A percentile compares a stretch with the other conserved stretches of the same genome.
phyloP scores from a whole-genome alignment of 345 rosid species.

The Corchorus capsularis region DNA sequence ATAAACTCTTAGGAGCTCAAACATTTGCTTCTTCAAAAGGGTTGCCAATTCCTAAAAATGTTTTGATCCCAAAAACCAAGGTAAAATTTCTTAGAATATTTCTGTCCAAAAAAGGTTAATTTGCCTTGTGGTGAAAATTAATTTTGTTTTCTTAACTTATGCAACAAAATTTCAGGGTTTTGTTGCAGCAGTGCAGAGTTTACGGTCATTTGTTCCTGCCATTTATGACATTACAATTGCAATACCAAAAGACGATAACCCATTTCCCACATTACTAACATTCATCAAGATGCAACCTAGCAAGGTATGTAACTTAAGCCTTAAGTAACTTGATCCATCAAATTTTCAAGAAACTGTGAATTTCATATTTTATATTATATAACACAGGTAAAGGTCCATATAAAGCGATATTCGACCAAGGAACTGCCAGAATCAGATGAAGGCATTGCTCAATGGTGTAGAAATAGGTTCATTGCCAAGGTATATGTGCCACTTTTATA shows the following conservation, averaged over 20 bases:
- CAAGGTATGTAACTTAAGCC: neutral
- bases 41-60: slow-evolving; percentile 9
- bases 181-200: neutral
- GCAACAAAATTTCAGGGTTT: slow-evolving; percentile 1
- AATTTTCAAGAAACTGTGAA: neutral
- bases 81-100: neutral
- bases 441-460: slow-evolving; percentile 17
- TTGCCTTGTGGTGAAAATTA: neutral
- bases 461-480: slow-evolving; percentile 15
- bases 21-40: slow-evolving; percentile 12
- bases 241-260: neutral
- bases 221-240: slow-evolving; percentile 11
- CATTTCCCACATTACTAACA: neutral
- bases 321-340: neutral
- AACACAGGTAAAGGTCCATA: neutral
- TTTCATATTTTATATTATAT: too few species aligned
- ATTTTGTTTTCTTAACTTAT: neutral
- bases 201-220: slow-evolving; percentile 9
- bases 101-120: too few species aligned
- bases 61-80: slow-evolving; percentile 9
- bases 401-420: slow-evolving; percentile 11
- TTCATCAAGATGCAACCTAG: neutral
- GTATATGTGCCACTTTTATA: neutral
- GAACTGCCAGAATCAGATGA: slow-evolving; percentile 13
- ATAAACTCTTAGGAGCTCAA: slow-evolving; percentile 7